Conservation (phyloP, 164 flowering plant genomes). For the Kalanchoe fedtschenkoi region DNA sequence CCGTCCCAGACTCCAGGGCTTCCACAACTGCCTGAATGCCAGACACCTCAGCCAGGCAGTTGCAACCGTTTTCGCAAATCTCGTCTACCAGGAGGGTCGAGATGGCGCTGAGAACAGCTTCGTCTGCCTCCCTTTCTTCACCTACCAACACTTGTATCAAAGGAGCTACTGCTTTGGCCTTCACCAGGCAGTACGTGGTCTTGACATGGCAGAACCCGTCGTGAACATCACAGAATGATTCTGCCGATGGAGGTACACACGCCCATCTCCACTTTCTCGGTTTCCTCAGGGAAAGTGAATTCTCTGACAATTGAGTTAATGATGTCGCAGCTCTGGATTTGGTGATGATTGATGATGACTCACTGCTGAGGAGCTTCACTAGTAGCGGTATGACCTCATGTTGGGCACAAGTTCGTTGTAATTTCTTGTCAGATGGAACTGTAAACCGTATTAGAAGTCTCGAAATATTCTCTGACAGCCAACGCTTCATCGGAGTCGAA, state of each 20-base stretch:
- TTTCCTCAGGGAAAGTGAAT: slow-evolving; percentile 35
- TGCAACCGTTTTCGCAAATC: slow-evolving; percentile 59
- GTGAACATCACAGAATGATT: slow-evolving; percentile 59
- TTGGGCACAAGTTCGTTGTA: slow-evolving; percentile 48
- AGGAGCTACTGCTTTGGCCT: slow-evolving; percentile 57
- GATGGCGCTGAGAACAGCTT: slow-evolving; percentile 53
- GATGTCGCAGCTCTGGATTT: slow-evolving; percentile 58
- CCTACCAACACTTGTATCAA: slow-evolving; percentile 46
- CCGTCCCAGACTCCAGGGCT: slow-evolving; percentile 35
- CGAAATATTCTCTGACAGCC: slow-evolving; percentile 41
- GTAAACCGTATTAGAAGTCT: slow-evolving; percentile 56
- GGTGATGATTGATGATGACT: slow-evolving; percentile 35
- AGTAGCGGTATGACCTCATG: slow-evolving; percentile 54
- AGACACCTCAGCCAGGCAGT: slow-evolving; percentile 33
- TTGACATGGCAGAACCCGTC: slow-evolving; percentile 48
- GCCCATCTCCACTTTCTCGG: slow-evolving; percentile 45
- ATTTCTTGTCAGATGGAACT: slow-evolving; percentile 50
- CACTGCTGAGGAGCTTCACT: slow-evolving; percentile 51
- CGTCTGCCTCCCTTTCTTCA: slow-evolving; percentile 59
- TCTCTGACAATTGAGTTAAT: slow-evolving; percentile 65
- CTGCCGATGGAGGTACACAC: slow-evolving; percentile 41
- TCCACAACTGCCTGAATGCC: slow-evolving; percentile 41
- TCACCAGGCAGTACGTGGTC: slow-evolving; percentile 63
- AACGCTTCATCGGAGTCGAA: slow-evolving; percentile 12
- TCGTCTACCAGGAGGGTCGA: slow-evolving; percentile 64